Conservation (phyloP, 1,284 basidiomycete genomes). For the Marasmius tenuissimus region DNA sequence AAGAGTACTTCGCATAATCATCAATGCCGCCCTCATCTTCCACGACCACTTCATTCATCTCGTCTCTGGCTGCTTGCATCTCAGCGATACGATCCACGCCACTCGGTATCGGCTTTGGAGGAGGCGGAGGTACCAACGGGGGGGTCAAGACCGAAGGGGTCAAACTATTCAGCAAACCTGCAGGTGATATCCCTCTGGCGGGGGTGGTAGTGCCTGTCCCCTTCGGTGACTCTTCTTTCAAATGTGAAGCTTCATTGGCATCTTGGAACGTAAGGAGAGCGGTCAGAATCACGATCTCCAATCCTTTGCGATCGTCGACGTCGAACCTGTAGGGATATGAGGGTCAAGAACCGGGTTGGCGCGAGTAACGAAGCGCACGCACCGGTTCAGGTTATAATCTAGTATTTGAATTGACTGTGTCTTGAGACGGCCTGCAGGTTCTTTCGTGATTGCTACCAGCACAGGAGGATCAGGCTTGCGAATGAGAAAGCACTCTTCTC, state of each 20-base stretch:
- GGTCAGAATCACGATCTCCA: constrained; percentile 79
- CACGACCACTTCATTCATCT: constrained; percentile 73
- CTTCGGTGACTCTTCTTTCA: constrained; percentile 17
- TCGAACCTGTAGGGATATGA: constrained; percentile 63
- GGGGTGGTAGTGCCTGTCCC: not conserved
- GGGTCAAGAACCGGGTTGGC: not conserved
- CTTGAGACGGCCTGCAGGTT: constrained; percentile 64
- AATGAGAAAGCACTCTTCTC: constrained; percentile 78
- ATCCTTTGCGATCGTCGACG: constrained; percentile 77
- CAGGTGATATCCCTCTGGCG: not conserved
- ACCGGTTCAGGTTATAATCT: constrained; percentile 82
- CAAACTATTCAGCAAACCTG: too few relatives aligned
- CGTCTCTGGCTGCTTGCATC: constrained; percentile 60
- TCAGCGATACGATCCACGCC: constrained; percentile 69
- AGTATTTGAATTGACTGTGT: constrained; percentile 76
- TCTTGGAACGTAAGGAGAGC: constrained; percentile 78
- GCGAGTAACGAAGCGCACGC: constrained; percentile 15
- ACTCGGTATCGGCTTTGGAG: constrained; percentile 60
- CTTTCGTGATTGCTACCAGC: constrained; percentile 77
- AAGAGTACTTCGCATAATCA: constrained; percentile 72
- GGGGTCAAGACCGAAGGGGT: not conserved
- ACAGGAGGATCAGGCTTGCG: constrained; percentile 85
- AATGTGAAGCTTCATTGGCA: constrained; percentile 57
- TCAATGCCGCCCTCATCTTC: constrained; percentile 60
- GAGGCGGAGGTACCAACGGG: constrained; percentile 32